Evolutionary conservation across 768 basidiomycete species (phyloP).

Genomic region (Ramaria sp.): DNA sequence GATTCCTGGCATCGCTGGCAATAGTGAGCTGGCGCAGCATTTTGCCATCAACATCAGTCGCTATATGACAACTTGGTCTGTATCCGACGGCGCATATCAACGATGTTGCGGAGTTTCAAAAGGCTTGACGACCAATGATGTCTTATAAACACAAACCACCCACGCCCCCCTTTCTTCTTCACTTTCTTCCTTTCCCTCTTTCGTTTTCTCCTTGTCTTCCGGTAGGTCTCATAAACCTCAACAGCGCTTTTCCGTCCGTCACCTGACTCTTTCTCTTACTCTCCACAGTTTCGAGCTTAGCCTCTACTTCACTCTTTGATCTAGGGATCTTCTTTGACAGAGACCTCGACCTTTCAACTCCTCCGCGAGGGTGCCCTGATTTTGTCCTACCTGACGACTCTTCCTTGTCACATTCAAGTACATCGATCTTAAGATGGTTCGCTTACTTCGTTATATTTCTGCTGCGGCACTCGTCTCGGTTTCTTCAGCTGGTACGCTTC

Average conservation of each 20-base stretch:
- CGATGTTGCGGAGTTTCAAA: conserved; percentile 2
- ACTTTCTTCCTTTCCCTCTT: conserved; percentile 16
- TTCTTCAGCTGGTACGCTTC: conserved; percentile 38
- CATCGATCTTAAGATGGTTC: conserved; percentile 41
- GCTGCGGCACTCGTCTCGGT: conserved; percentile 43
- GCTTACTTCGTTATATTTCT: conserved; percentile 37
- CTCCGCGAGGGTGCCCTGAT: conserved; percentile 51
- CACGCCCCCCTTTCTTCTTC: neutral
- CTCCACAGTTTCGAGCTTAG: conserved; percentile 34
- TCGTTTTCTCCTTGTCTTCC: conserved; percentile 21
- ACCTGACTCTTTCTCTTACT: conserved; percentile 52
- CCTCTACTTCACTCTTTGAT: conserved; percentile 6
- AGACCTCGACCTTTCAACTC: conserved; percentile 19
- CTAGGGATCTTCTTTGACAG: conserved; percentile 14
- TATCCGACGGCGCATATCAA: neutral
- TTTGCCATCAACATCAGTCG: too few relatives aligned
- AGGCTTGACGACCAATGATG: neutral
- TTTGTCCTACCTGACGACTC: conserved; percentile 26
- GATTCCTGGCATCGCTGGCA: too few relatives aligned
- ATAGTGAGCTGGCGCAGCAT: too few relatives aligned
- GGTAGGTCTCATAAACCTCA: neutral
- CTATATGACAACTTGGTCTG: too few relatives aligned
- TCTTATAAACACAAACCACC: neutral
- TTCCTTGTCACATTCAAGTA: too few relatives aligned
- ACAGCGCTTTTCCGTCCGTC: neutral